Conservation (phyloP, 805 yeast genomes). For the Hanseniaspora clermontiae region DNA sequence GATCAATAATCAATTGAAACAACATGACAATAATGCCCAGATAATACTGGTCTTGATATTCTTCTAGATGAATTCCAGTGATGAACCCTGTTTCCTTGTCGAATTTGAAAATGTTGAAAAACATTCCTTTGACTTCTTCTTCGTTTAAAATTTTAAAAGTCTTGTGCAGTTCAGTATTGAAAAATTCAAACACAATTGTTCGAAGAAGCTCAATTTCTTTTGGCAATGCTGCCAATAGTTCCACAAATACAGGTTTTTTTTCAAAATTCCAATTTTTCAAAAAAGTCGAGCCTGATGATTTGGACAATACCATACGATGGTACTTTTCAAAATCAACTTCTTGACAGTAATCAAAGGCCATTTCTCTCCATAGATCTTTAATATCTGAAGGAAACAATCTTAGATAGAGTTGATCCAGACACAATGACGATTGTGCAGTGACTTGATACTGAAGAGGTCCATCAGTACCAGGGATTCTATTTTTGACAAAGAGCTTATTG, state of each 20-base stretch:
- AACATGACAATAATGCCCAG: slow-evolving; percentile 1
- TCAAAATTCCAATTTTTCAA: not conserved
- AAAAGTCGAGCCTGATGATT: not conserved
- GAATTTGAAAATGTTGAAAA: not conserved
- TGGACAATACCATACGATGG: not conserved
- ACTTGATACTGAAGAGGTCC: not conserved
- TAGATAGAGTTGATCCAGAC: not conserved
- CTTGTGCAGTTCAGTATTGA: not conserved
- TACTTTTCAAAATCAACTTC: slow-evolving; percentile 5
- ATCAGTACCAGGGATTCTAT: not conserved
- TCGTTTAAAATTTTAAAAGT: slow-evolving; percentile 1
- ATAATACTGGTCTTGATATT: slow-evolving; percentile 8
- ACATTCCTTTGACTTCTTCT: not conserved
- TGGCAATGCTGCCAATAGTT: not conserved
- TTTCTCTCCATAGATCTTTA: not conserved
- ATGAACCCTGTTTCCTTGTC: not conserved
- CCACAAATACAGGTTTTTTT: not conserved
- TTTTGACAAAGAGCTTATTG: not conserved
- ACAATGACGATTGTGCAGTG: not conserved
- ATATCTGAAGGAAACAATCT: not conserved
- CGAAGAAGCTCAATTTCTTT: not conserved
- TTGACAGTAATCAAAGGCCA: not conserved
- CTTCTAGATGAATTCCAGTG: not conserved
- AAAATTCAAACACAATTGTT: not conserved
- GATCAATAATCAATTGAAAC: slow-evolving; percentile 1